Base-by-base conservation (phyloP, 768 basidiomycete genomes). In the Boletus sp. region DNA sequence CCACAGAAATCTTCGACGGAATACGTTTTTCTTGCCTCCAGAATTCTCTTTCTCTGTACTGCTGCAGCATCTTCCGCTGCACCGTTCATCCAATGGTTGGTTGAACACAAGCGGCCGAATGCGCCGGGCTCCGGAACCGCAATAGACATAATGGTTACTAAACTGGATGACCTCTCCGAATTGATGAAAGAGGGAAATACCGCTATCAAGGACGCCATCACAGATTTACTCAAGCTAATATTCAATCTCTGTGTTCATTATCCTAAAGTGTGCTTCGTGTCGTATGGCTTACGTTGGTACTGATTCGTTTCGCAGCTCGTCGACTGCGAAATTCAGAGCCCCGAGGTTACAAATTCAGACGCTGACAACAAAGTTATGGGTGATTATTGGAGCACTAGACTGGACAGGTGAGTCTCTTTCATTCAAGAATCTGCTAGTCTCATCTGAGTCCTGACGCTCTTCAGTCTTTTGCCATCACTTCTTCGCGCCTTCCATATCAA, bases 231-330 rank as follows among this genome's bases (percentile, higher is more conserved):
- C 54, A 98, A 98, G 67, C 78, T 94, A 47, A 77, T 82, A 3
- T 94, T 92, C 72, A 94, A 96, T 69, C 69, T 96, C 32, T 76
- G 92, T 50, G 70, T 85, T 41, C 88, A 90, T 67, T 94, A 92
- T 71, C 92, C 92, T 5, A 91, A 86, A 77, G 89, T 89, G 6
- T 37, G 60, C 52, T 0, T 7, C 3, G 5, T 32, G 44, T 47
- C 32, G 14, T 29, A 33, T 54, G 37, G 0, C 2, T 50, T 20
- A 12, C 12, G 4, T 24, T 41, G 0, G n/a, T 53, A 45, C 40
- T 56, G 17, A 62, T 54, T 24, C 14, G 12, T 55, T 44, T 37
- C 49, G 35, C 39, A 63, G 57, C 76, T 79, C 61, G 73, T 77
- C 3, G 78, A 78, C 47, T 70, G 74, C 29, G 81, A 85, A 64